Base-by-base conservation (phyloP, 768 basidiomycete genomes). In the Boletus patriciae region DNA sequence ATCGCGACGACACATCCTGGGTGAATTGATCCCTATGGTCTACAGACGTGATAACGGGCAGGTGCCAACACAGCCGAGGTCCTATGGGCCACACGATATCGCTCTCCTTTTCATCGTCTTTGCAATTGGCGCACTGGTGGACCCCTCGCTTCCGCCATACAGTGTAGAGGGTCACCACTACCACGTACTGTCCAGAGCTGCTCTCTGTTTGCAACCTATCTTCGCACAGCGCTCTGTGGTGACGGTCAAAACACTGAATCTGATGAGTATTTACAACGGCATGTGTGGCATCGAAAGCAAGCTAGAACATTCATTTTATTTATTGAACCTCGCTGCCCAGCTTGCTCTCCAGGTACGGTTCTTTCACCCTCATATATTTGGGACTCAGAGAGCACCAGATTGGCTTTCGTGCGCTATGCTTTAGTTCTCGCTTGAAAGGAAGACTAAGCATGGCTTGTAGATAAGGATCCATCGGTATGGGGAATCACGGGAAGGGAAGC, bases 261-360 rank as follows among this genome's bases (percentile, higher is more conserved):
- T 82, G 31, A 81, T 81, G 78, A 81, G 80, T 55, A 73, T 81
- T 36, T 82, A 80, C 68, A 78, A 80, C 57, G 80, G 80, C 44
- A 74, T 82, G 74, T 80, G 80, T 60, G 80, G 80, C 29, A 76
- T 80, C 59, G 80, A 82, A 59, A 72, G 71, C 47, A 82, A 81
- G 61, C 61, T 81, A 16, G 80, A 80, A 56, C 70, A 75, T 33
- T 79, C 77, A 0, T 81, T 77, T 59, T 67, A 73, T 29, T 65
- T 82, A 36, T 73, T 83, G 31, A 77, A 78, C 57, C 68, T 83
- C 51, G 79, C 81, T 34, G 70, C 73, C 55, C 79, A 82, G 59
- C 71, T 80, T 34, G 79, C 81, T 16, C 66, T 78, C 7, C 75
- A 75, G 69, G 80, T 83, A 64, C 37, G 75, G 62, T 10, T 16